These are phyloP conservation scores for Diaporthe citrichinensis DNA, from an alignment of 2,329 filamentous ascomycete species.

Conservation along the genomic window DNA sequence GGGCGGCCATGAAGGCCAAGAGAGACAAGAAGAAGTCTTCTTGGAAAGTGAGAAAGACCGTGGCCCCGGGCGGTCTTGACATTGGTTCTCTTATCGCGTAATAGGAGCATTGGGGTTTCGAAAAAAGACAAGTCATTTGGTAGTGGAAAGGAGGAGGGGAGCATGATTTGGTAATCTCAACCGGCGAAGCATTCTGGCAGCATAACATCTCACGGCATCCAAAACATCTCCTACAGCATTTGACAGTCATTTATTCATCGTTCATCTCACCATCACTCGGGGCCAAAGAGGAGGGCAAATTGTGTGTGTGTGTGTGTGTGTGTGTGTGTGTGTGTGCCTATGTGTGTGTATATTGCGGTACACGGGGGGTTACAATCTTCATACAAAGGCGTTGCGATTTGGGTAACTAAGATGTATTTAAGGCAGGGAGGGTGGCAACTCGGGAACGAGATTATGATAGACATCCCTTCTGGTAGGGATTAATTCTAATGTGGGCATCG, in stretches of 20 bases:
- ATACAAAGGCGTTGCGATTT: slow-evolving; percentile 37
- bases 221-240: slow-evolving; percentile 38
- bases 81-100: slow-evolving; percentile 52
- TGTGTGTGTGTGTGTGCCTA: slow-evolving; percentile 19
- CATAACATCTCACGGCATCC: slow-evolving; percentile 36
- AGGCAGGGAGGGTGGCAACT: slow-evolving; percentile 10
- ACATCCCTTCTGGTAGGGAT: slow-evolving; percentile 37
- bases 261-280: slow-evolving; percentile 28
- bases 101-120: slow-evolving; percentile 1
- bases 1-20: slow-evolving; percentile 79
- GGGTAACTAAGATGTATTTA: slow-evolving; percentile 36
- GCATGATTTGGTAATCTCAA: slow-evolving; percentile 21
- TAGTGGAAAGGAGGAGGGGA: not conserved
- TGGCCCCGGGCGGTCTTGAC: slow-evolving; percentile 55
- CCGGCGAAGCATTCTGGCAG: slow-evolving; percentile 32
- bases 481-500: slow-evolving; percentile 41
- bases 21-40: slow-evolving; percentile 76
- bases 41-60: slow-evolving; percentile 74
- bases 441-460: slow-evolving; percentile 41
- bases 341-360: slow-evolving; percentile 21
- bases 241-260: slow-evolving; percentile 35
- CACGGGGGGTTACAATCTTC: slow-evolving; percentile 1
- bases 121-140: not conserved
- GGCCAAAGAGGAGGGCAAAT: slow-evolving; percentile 35
- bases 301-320: slow-evolving; percentile 30